These are phyloP conservation scores for Discostella stelligera DNA, from an alignment of 352 stramenopile genomes.

Conservation along the genomic window DNA sequence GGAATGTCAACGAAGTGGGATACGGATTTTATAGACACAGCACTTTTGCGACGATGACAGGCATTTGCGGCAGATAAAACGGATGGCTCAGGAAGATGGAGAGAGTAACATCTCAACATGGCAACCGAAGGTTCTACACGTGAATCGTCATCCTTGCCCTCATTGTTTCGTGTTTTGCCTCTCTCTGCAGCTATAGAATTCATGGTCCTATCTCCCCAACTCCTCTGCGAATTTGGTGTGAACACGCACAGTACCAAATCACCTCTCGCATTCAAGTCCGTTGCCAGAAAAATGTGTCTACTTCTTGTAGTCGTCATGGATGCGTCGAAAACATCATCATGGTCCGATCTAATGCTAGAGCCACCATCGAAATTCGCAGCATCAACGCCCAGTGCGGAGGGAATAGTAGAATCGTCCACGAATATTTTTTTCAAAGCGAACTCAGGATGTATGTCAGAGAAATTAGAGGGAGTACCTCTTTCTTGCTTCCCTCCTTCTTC, in stretches of 20 bases:
- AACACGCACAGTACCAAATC: conserved; percentile 48
- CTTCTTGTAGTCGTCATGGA: background rate
- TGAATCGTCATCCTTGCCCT: background rate
- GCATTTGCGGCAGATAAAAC: background rate
- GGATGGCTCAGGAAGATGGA: conserved; percentile 10
- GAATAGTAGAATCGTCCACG: conserved; percentile 19
- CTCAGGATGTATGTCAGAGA: conserved; percentile 52
- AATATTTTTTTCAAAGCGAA: conserved; percentile 36
- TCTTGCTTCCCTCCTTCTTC: no score
- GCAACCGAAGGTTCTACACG: conserved; percentile 1
- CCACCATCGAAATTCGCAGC: background rate
- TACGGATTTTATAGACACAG: conserved; percentile 22
- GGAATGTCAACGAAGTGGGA: conserved; percentile 32
- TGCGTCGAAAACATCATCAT: conserved; percentile 1
- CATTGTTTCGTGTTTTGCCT: no score
- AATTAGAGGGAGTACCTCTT: conserved; percentile 22
- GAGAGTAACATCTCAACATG: conserved; percentile 28
- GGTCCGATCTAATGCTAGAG: background rate
- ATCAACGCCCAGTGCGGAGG: conserved; percentile 4
- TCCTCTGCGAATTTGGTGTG: conserved; percentile 20
- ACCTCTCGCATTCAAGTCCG: conserved; percentile 33
- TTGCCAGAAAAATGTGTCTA: conserved; percentile 46
- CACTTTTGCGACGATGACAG: background rate
- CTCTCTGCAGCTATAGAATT: no score
- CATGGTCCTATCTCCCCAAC: background rate